Base-by-base conservation (phyloP, 2,329 filamentous ascomycete species). In the Colletotrichum somersetense region DNA sequence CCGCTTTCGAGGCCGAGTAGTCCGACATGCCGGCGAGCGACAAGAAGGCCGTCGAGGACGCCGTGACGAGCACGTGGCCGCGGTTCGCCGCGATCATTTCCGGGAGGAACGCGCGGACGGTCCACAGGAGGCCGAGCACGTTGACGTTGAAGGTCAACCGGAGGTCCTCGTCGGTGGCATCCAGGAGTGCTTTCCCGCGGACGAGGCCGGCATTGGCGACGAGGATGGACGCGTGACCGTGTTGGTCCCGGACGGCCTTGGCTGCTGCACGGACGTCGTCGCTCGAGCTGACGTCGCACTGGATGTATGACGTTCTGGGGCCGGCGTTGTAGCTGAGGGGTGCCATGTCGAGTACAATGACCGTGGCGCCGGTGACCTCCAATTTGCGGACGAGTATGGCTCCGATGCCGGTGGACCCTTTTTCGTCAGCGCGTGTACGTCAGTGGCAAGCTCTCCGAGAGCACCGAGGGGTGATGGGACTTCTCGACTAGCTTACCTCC, bases 31-130 rank as follows among this genome's bases (percentile, higher is more conserved):
- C 84, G 1, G 89, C 86, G 0, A 87, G 84, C 7, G 85, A 81
- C 11, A 87, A 73, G 77, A 86, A 90, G 26, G 85, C 86, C 0
- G 89, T 89, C 55, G 87, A 81, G 1, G 75, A 77, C 10, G 89
- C 87, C 33, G 91, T 84, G 1, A 88, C 90, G 55, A 91, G 86
- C 56, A 91, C 77, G 82, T 89, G 89, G 26, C 89, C 89, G 79
- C 91, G 89, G 78, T 90, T 89, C 2, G 76, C 76, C 16, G 78
- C 75, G 44, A 88, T 79, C 82, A 91, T 89, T 48, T 79, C 75
- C 0, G 89, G 89, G 2, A 91, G 79, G 78, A 91, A 90, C 64
- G 88, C 83, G 74, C 87, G 86, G 1, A 85, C 79, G 12, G 90
- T 82, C 80, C 85, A 87, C 80, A 89, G 89, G 79, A 91, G 88